Evolutionary conservation across 192 early-diverging fungal genomes (phyloP).

Genomic region (Coemansia sp.): DNA sequence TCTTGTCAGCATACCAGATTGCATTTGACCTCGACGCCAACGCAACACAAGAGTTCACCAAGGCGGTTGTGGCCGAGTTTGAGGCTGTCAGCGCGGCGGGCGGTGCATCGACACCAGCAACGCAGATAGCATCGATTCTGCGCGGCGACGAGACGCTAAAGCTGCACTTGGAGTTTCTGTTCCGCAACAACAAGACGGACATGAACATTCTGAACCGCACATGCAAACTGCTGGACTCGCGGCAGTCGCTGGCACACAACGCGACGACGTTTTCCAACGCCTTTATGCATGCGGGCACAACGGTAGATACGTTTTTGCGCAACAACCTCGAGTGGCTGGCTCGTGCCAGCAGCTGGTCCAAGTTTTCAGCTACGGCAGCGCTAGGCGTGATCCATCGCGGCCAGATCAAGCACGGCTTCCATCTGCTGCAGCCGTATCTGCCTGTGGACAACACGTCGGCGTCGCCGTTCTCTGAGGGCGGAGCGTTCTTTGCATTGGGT

Average conservation of each 20-base stretch:
- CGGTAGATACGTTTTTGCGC: slow-evolving; percentile 95
- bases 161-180: slow-evolving; percentile 92
- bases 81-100: slow-evolving; percentile 10
- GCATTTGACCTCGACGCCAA: slow-evolving; percentile 97
- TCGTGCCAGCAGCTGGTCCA: slow-evolving; percentile 97
- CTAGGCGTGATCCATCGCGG: slow-evolving; percentile 98
- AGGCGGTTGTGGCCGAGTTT: slow-evolving; percentile 70
- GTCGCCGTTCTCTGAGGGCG: slow-evolving; percentile 93
- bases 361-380: slow-evolving; percentile 97
- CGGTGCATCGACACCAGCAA: slow-evolving; percentile 36
- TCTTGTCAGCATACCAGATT: slow-evolving; percentile 92
- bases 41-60: slow-evolving; percentile 94
- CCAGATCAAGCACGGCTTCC: slow-evolving; percentile 82
- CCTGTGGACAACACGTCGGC: slow-evolving; percentile 86
- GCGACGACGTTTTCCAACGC: slow-evolving; percentile 97
- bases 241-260: slow-evolving; percentile 90
- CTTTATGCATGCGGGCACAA: slow-evolving; percentile 98
- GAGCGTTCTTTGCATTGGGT: slow-evolving; percentile 95
- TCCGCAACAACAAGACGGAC: slow-evolving; percentile 95
- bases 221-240: slow-evolving; percentile 83
- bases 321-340: slow-evolving; percentile 97
- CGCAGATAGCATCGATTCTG: slow-evolving; percentile 77
- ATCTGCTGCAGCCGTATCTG: slow-evolving; percentile 87
- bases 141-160: slow-evolving; percentile 88
- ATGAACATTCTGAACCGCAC: slow-evolving; percentile 92